Conservation (phyloP, 192 early-diverging fungal genomes). For the Physocladia obscura region DNA sequence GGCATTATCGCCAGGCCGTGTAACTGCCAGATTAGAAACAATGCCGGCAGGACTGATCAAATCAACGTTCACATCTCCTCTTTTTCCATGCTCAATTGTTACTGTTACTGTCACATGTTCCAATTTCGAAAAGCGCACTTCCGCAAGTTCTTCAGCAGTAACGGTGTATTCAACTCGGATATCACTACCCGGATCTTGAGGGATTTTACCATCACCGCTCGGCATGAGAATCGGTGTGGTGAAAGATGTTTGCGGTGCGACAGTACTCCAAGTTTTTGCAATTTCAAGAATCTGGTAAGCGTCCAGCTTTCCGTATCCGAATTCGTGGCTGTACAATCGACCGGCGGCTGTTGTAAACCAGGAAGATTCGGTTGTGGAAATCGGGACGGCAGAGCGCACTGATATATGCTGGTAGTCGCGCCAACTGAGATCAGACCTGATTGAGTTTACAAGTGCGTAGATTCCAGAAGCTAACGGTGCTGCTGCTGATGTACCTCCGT, state of each 20-base stretch:
- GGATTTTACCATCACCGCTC: conserved; percentile 42
- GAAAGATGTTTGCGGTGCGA: conserved; percentile 66
- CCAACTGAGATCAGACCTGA: conserved; percentile 79
- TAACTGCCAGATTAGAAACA: conserved; percentile 65
- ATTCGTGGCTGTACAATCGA: conserved; percentile 86
- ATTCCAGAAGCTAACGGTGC: conserved; percentile 91
- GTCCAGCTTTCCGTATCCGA: conserved; percentile 90
- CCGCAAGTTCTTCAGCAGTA: neutral
- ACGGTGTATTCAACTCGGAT: neutral
- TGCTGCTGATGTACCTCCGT: conserved; percentile 94
- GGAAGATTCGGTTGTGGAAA: conserved; percentile 66
- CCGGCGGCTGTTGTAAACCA: conserved; percentile 73
- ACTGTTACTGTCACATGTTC: conserved; percentile 91
- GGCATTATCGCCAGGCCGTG: conserved; percentile 65
- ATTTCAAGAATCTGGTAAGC: conserved; percentile 76
- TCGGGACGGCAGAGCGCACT: conserved; percentile 72
- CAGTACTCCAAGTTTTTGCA: conserved; percentile 65
- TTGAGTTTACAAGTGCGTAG: conserved; percentile 76
- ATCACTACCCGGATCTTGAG: conserved; percentile 29
- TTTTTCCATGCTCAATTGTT: conserved; percentile 71
- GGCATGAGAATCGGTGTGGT: conserved; percentile 17
- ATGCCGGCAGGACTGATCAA: conserved; percentile 74
- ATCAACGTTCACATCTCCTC: conserved; percentile 85
- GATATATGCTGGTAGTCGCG: conserved; percentile 88
- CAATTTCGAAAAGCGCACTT: conserved; percentile 48